phyloP scores from a whole-genome alignment of 2,329 filamentous ascomycete species.

The Metarhizium brunneum region DNA sequence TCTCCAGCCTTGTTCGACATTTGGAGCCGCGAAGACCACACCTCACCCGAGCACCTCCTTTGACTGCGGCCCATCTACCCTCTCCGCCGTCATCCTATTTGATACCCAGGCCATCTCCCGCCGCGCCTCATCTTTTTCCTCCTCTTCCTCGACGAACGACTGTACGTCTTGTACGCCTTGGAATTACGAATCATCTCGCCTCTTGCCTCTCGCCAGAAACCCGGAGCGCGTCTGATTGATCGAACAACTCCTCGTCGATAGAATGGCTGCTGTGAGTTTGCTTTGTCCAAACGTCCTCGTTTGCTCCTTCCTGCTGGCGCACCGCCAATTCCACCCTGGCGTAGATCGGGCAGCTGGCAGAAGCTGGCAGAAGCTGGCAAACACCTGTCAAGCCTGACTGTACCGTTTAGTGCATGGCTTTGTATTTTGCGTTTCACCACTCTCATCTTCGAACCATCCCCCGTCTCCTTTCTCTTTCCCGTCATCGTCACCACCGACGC shows the following conservation, averaged over 20 bases:
- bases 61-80: conserved; percentile 17
- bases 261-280: conserved; percentile 34
- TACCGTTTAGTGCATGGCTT: background rate
- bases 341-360: background rate
- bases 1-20: conserved; percentile 21
- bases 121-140: conserved; percentile 7
- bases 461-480: conserved; percentile 6
- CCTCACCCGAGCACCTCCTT: conserved; percentile 11
- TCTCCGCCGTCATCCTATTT: conserved; percentile 18
- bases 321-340: background rate
- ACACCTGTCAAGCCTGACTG: background rate
- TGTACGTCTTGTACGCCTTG: background rate
- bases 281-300: conserved; percentile 4
- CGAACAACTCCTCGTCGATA: conserved; percentile 30
- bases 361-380: conserved; percentile 6
- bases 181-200: background rate
- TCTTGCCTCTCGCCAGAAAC: conserved; percentile 2
- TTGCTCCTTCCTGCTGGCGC: conserved; percentile 6
- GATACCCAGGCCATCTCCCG: conserved; percentile 21
- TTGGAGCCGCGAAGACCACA: conserved; percentile 22
- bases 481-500: background rate
- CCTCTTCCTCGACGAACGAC: background rate
- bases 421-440: background rate
- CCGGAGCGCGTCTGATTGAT: conserved; percentile 16
- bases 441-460: background rate